Base-by-base conservation (phyloP, 352 stramenopile genomes). In the Salisapilia sapeloensis region DNA sequence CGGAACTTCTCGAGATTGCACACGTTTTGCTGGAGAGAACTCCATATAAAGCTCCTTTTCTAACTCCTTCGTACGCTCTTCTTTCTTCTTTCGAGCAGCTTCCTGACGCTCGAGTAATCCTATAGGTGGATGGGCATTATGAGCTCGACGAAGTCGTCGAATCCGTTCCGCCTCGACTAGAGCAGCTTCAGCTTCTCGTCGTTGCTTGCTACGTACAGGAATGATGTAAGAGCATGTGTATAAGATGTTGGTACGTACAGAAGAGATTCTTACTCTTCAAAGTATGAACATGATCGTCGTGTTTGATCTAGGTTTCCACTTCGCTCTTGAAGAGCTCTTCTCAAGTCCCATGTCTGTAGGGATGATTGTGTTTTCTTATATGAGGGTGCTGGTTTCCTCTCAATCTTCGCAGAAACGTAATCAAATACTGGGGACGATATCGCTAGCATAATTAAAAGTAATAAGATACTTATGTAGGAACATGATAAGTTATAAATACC, bases 81-180 rank as follows among this genome's bases (percentile, higher is more conserved):
- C 40, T 35, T 72, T 79, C 15, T 53, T 54, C 6, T 50, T 24
- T 6, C 53, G 35, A 3, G 53, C 50, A 8, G 52, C 25, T 8
- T 55, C 56, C 38, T 84, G 50, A 1, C 63, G 62, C 20, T 78
- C 48, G 10, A 84, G 37, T 16, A 84, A 37, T 10, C 62, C 60
- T 3, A 47, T 59, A 3, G 60, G 63, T 6, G 69, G 65, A 8
- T 35, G 47, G 9, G 65, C 69, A 8, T 37, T 45, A 24, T 54
- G 20, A 12, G 69, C 69, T 16, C 69, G 62, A 20, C 56, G 44
- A 0, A 84, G 37, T 2, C 50, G 46, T 20, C 52, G 47, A 12
- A 38, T 33, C 9, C 53, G 48, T 13, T 71, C 33, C 12, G 29
- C 29, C 35, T 31, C 33, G 7, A 42, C 15, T 33, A 51, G 32